Percentiles rank a stretch among this genome's conserved stretches.
Conservation (phyloP, 805 yeast genomes). For the Candida adriatica region DNA sequence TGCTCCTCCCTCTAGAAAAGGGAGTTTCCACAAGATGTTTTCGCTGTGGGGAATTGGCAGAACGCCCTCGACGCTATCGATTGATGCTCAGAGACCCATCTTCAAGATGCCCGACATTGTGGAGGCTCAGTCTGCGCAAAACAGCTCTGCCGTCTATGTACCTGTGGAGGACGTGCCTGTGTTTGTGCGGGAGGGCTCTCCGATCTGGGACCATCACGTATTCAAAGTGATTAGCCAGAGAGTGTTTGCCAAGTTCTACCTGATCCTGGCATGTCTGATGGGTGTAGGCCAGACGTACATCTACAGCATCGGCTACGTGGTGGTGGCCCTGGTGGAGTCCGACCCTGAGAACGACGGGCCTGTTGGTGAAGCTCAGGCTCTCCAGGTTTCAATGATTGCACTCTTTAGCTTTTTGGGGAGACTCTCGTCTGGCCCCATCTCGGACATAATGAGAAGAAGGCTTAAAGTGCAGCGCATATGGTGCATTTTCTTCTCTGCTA, state of each 20-base stretch:
- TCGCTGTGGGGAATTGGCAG: conserved; percentile 25
- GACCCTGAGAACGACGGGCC: conserved; percentile 16
- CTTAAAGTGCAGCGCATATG: conserved; percentile 55
- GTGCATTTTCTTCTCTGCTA: conserved; percentile 44
- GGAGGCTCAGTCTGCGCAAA: conserved; percentile 4
- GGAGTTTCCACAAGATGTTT: conserved; percentile 15
- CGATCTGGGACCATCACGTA: conserved; percentile 23
- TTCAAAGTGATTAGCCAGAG: conserved; percentile 17
- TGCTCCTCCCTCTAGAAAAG: conserved; percentile 11
- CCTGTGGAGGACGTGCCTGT: conserved; percentile 26
- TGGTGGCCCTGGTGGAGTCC: conserved; percentile 37
- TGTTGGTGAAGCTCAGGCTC: conserved; percentile 50
- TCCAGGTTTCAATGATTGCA: conserved; percentile 65
- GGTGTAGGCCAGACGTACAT: conserved; percentile 70
- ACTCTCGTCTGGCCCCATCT: conserved; percentile 54
- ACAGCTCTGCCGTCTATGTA: conserved; percentile 20
- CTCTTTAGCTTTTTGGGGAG: conserved; percentile 61
- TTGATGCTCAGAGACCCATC: conserved; percentile 12
- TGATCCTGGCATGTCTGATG: conserved; percentile 49
- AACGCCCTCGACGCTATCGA: conserved; percentile 17
- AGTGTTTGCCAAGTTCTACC: conserved; percentile 43
- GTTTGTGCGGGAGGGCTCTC: conserved; percentile 22
- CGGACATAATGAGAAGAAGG: conserved; percentile 51
- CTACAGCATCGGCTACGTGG: conserved; percentile 69
- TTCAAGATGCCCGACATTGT: conserved; percentile 5